Evolutionary conservation across 1,139 yeast genomes (phyloP), one percentile per base, ranked within the genome.

Genomic region (Suhomyces panamericanus): DNA sequence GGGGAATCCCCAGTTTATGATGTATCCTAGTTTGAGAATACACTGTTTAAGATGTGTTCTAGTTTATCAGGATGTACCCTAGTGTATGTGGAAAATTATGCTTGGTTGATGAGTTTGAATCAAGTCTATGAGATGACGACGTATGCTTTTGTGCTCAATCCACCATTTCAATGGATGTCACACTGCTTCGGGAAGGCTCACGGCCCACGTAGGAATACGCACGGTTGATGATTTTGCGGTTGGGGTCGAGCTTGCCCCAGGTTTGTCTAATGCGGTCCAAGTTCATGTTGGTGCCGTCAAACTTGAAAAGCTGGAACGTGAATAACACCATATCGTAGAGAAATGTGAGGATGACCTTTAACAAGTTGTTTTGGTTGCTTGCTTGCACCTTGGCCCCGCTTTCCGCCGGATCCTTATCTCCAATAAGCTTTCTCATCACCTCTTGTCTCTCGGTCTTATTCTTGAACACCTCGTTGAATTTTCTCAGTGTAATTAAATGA

Each of bases 181-280:
- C 50, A 29, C 53, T 53, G 15, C 45, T 42, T 22, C 55, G 47
- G n/a, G 62, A 47, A 13, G 66, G 63, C 12, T 63, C 66, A 31
- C 61, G 52, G 9, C 77, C 77, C 15, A 73, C 60, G 47, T 65
- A 63, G 14, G 63, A 58, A 52, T 73, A 73, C 4, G 75, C 73
- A 37, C 54, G 56, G 39, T 69, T 66, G 47, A 73, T 73, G 42
- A 69, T 64, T 24, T 63, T 60, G 43, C 77, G 56, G 43, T 70
- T 69, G 1, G 80, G 80, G 55, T 76, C 81, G 38, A 77, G 61
- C 54, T 67, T 69, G 6, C 57, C 60, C 77, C 80, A 77, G 6
- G 68, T 61, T 28, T 62, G 57, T 49, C 77, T 59, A 40, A 77
- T 71, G 45, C 81, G 58, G 46, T 75, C 76, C 47, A 71, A 57